Conservation (phyloP, 2,329 filamentous ascomycete genomes). For the Cladosporium sp. region DNA sequence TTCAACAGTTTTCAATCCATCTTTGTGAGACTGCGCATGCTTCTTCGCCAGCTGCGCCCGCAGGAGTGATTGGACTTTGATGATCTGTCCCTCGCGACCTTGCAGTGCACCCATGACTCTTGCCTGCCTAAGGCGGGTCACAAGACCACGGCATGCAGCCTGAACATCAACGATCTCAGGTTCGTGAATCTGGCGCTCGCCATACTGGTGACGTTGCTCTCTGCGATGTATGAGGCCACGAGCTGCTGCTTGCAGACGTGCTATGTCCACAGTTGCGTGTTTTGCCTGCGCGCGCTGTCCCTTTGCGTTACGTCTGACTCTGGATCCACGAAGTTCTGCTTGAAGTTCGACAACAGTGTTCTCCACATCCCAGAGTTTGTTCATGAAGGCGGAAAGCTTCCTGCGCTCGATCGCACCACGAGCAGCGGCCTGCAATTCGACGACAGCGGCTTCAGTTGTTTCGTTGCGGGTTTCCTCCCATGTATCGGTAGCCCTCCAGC, state of each 20-base stretch:
- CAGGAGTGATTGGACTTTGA: slow-evolving; percentile 64
- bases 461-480: slow-evolving; percentile 40
- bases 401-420: slow-evolving; percentile 76
- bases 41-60: slow-evolving; percentile 62
- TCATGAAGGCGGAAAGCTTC: slow-evolving; percentile 78
- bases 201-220: slow-evolving; percentile 32
- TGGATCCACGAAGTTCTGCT: slow-evolving; percentile 59
- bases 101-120: slow-evolving; percentile 33
- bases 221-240: slow-evolving; percentile 66
- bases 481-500: slow-evolving; percentile 54
- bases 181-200: slow-evolving; percentile 31
- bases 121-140: slow-evolving; percentile 40
- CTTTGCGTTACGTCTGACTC: slow-evolving; percentile 44
- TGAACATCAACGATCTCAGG: slow-evolving; percentile 38
- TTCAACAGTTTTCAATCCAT: slow-evolving; percentile 23
- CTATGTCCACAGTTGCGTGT: slow-evolving; percentile 62
- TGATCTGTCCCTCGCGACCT: slow-evolving; percentile 41
- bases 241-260: slow-evolving; percentile 54
- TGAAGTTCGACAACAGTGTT: slow-evolving; percentile 76
- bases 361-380: slow-evolving; percentile 84
- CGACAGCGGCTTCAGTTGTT: slow-evolving; percentile 37
- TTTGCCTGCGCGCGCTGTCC: slow-evolving; percentile 61
- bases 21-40: slow-evolving; percentile 26
- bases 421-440: slow-evolving; percentile 43
- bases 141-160: slow-evolving; percentile 43